Base-by-base conservation (phyloP, 2,329 filamentous ascomycete genomes). In the Cylindrodendrum hubeiense region DNA sequence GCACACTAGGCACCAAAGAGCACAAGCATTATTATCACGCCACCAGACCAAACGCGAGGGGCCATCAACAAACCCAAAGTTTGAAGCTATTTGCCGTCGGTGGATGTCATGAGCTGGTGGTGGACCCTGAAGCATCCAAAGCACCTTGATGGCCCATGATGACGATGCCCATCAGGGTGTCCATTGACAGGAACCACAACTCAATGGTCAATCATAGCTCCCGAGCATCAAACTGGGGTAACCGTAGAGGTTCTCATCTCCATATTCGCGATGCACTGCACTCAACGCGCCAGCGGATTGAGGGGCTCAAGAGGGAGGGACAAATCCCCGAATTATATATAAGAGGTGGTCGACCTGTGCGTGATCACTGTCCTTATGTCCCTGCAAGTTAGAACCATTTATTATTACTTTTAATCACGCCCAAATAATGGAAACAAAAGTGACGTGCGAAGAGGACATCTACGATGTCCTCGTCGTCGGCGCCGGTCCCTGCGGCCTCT, bases 391-490 rank as follows among this genome's bases (percentile, higher is more conserved):
- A 4, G 37, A 33, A 33, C 6, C 7, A 19, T 13, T 7, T 1
- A 3, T n/a, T 19, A 19, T 4, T 10, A 17, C 4, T 34, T 6
- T 4, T 22, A 3, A 44, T n/a, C 19, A 7, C 17, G n/a, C 37
- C 33, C 8, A 10, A 26, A 58, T 22, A 26, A 67, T 65, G 60
- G 24, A 49, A 3, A 13, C 22, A 7, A 24, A 52, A 3, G 24
- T 22, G 13, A 44, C 72, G 1, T 54, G 50, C 2, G 56, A 62
- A 63, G 73, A 78, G 19, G 79, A 81, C 1, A 67, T 88, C 52
- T 85, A 89, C 78, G 91, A 94, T 74, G 88, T 94, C 8, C 79
- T 93, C 63, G 91, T 94, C 74, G 81, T 95, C 43, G 93, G 93
- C 9, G 91, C 89, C 7, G 93, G 93, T 0, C 92, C 93, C 4